Evolutionary conservation across 1,284 basidiomycete genomes (phyloP), one percentile per base, ranked within the genome.

Genomic region (Blastosporella zonata): DNA sequence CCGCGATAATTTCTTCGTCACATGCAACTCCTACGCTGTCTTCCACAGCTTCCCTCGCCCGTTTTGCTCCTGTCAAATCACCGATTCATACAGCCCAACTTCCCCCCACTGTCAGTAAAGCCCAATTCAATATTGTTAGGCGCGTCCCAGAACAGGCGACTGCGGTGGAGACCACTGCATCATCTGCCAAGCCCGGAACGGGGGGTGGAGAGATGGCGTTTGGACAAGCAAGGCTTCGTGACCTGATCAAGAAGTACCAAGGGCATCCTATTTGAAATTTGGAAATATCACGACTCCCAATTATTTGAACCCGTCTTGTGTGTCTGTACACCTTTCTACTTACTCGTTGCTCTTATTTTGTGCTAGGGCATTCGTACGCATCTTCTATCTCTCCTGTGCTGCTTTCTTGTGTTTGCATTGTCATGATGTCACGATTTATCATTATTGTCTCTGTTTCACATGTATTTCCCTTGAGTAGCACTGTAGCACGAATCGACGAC

Each of bases 181-280:
- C 47, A 20, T n/a, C 49, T 41, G 52, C 39, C 17, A 21, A 43
- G 7, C 3, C 42, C 21, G 29, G 46, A 64, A 50, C 52, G 10
- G 22, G 43, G 89, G 57, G 53, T 55, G 62, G 54, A 65, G 80
- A 85, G 28, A 63, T 84, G 47, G 82, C 77, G 5, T 87, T 89
- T 66, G 88, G 87, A 12, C 82, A 88, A 62, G 84, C 85, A 13
- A 71, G 82, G 50, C 66, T 90, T 55, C 70, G 84, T 50, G 87
- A 90, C 66, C 67, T 90, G 54, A 90, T 90, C 62, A 84, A 80
- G 73, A 86, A 85, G 61, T 90, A 90, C 63, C 87, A 90, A 55
- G 66, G 65, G 34, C 59, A 59, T 46, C 46, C 56, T 15, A 53
- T 45, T 31, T 62, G 46, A 57, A 20, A 28, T n/a, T 25, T 22